Evolutionary conservation across 2,329 filamentous ascomycete species (phyloP).

Genomic region (Orbilia oligospora): DNA sequence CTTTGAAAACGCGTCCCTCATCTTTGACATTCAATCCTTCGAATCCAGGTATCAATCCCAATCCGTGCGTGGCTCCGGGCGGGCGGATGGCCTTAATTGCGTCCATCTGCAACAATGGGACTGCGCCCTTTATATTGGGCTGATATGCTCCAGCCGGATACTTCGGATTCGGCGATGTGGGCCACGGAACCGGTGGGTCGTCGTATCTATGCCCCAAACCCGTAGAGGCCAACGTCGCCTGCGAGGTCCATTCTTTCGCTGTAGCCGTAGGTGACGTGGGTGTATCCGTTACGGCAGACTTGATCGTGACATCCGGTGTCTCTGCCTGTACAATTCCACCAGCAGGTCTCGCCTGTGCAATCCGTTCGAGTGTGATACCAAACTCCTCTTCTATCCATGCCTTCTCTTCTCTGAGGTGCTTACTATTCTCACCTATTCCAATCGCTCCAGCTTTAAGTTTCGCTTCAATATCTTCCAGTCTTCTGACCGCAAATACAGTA

Average conservation of each 20-base stretch:
- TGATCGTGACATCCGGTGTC: slow-evolving; percentile 22
- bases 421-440: slow-evolving; percentile 27
- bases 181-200: slow-evolving; percentile 54
- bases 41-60: slow-evolving; percentile 45
- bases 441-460: slow-evolving; percentile 18
- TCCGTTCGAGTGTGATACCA: slow-evolving; percentile 48
- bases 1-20: slow-evolving; percentile 14
- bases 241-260: slow-evolving; percentile 58
- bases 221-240: slow-evolving; percentile 56
- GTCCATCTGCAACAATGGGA: neutral
- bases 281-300: slow-evolving; percentile 40
- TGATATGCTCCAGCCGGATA: slow-evolving; percentile 46
- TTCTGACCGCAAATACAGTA: slow-evolving; percentile 51
- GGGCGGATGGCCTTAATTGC: slow-evolving; percentile 39
- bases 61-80: slow-evolving; percentile 14
- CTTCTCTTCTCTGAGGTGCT: slow-evolving; percentile 54
- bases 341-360: slow-evolving; percentile 41
- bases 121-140: slow-evolving; percentile 27
- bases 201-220: slow-evolving; percentile 45
- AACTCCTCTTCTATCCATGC: slow-evolving; percentile 57
- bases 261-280: slow-evolving; percentile 55
- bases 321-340: slow-evolving; percentile 10
- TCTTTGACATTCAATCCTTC: slow-evolving; percentile 42
- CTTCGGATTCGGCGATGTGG: slow-evolving; percentile 39
- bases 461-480: slow-evolving; percentile 46